Percentiles rank a stretch among this genome's conserved stretches.
Evolutionary conservation across 768 basidiomycete species (phyloP).

Genomic region (Suillus discolor): DNA sequence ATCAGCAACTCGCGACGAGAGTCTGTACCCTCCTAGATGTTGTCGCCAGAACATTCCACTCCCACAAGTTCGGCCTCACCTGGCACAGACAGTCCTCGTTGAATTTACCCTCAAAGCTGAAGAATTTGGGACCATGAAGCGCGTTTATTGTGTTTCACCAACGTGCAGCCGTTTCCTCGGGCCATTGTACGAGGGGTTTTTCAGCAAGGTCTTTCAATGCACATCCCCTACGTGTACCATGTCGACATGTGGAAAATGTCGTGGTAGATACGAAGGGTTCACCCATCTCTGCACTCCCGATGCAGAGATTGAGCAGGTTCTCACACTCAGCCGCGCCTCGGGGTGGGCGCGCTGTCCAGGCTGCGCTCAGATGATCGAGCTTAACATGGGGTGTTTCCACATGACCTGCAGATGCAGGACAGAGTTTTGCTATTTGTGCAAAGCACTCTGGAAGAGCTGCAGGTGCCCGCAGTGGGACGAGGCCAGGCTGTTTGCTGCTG

Average conservation of each 20-base stretch:
- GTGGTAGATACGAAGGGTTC: slow-evolving; percentile 25
- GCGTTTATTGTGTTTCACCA: slow-evolving; percentile 41
- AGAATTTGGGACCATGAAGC: slow-evolving; percentile 36
- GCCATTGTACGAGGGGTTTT: slow-evolving; percentile 26
- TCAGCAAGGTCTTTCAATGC: slow-evolving; percentile 28
- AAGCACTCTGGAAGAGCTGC: slow-evolving; percentile 66
- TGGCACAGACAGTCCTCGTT: slow-evolving; percentile 21
- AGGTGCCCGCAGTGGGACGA: slow-evolving; percentile 71
- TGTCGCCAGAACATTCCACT: slow-evolving; percentile 36
- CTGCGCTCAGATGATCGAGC: slow-evolving; percentile 41
- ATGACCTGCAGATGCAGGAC: slow-evolving; percentile 42
- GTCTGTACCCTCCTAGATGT: slow-evolving; percentile 44
- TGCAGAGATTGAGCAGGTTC: slow-evolving; percentile 25
- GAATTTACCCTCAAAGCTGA: slow-evolving; percentile 27
- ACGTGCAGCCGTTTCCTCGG: slow-evolving; percentile 41
- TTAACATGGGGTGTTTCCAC: slow-evolving; percentile 40
- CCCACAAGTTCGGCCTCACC: slow-evolving; percentile 23
- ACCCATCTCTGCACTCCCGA: slow-evolving; percentile 30
- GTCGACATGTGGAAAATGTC: slow-evolving; percentile 29
- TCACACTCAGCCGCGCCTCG: slow-evolving; percentile 24
- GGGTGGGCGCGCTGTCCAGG: slow-evolving; percentile 45
- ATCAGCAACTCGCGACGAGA: slow-evolving; percentile 38
- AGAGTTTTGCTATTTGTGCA: slow-evolving; percentile 50
- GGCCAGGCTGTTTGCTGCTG: slow-evolving; percentile 36
- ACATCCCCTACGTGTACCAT: slow-evolving; percentile 19